A percentile compares a stretch with the other conserved stretches of the same genome.
Conservation (phyloP, 768 basidiomycete species). For the Podaxis sp. region DNA sequence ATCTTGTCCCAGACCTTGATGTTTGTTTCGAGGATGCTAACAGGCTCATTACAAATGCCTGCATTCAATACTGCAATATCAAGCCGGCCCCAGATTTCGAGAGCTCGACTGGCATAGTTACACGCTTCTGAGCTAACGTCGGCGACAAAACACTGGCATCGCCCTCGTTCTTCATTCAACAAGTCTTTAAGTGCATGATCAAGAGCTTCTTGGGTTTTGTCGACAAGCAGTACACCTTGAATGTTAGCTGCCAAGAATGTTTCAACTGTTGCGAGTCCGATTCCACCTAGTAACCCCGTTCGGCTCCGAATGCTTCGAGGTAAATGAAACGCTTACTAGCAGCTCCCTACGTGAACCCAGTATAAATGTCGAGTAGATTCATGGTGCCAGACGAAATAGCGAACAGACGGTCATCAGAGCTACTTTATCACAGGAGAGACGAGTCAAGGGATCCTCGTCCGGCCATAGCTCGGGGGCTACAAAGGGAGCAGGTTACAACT, state of each 20-base stretch:
- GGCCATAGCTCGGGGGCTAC: background rate
- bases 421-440: slow-evolving; percentile 4
- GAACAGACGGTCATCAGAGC: slow-evolving; percentile 9
- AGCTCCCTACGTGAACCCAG: background rate
- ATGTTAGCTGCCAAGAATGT: slow-evolving; percentile 12
- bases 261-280: slow-evolving; percentile 17
- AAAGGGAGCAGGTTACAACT: too few species aligned
- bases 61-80: slow-evolving; percentile 19
- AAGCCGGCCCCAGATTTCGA: slow-evolving; percentile 6
- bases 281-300: background rate
- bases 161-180: slow-evolving; percentile 2
- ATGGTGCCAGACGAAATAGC: background rate
- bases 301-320: background rate
- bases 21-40: slow-evolving; percentile 10
- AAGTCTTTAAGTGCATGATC: background rate
- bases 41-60: slow-evolving; percentile 10
- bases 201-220: slow-evolving; percentile 7
- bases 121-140: slow-evolving; percentile 10
- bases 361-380: background rate
- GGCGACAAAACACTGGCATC: slow-evolving; percentile 9
- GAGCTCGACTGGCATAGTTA: background rate
- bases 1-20: slow-evolving; percentile 17
- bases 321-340: slow-evolving; percentile 1
- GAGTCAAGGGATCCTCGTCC: background rate
- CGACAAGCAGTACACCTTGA: slow-evolving; percentile 15